These are phyloP conservation scores for Sclerotinia nivalis DNA, from an alignment of 2,329 filamentous ascomycete species.

Conservation along the genomic window DNA sequence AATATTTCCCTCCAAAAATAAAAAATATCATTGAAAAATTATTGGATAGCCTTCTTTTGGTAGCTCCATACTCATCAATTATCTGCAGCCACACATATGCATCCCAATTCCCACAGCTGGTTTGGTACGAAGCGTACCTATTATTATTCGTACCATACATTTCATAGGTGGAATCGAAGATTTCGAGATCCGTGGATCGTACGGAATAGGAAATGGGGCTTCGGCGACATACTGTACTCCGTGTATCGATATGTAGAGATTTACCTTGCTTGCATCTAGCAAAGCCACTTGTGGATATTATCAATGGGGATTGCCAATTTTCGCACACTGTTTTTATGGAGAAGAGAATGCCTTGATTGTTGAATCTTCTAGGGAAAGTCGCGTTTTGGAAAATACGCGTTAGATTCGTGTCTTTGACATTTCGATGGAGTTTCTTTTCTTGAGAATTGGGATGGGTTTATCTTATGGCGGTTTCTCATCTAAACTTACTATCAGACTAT, in stretches of 20 bases:
- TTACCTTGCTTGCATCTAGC: conserved; percentile 12
- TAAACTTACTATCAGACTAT: not conserved
- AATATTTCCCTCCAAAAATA: not conserved
- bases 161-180: not conserved
- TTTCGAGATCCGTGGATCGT: conserved; percentile 3
- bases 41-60: not conserved
- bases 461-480: not conserved
- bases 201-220: conserved; percentile 3
- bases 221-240: conserved; percentile 4
- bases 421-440: not conserved
- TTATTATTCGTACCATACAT: not conserved
- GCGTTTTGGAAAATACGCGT: not conserved
- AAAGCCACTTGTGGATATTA: not conserved
- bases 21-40: not conserved
- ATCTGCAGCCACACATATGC: conserved; percentile 13
- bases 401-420: conserved; percentile 2
- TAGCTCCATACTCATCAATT: not conserved
- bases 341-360: too few relatives aligned
- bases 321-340: too few relatives aligned
- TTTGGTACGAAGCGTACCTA: conserved; percentile 1
- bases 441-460: not conserved
- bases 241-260: conserved; percentile 2
- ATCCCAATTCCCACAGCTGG: not conserved
- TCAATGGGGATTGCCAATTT: not conserved
- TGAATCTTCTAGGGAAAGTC: not conserved